Percentiles rank a stretch among this genome's conserved stretches.
Evolutionary conservation across 305 asterid species (phyloP).

Genomic region (Fraxinus latifolia): DNA sequence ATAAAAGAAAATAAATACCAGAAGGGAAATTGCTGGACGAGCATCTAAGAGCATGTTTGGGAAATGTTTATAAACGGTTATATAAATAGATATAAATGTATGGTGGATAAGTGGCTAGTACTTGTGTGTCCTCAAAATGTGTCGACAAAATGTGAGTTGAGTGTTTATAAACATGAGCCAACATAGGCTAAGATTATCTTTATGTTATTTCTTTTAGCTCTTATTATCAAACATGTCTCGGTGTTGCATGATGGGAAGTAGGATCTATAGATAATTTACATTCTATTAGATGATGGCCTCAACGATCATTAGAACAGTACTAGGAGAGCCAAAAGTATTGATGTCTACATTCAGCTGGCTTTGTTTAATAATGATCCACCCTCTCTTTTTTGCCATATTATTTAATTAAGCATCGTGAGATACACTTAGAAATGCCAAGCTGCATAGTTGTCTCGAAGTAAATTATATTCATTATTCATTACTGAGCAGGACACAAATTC

Average conservation of each 20-base stretch:
- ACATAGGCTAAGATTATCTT: background rate
- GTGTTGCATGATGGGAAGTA: background rate
- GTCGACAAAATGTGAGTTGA: background rate
- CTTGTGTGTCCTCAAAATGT: background rate
- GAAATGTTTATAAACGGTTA: background rate
- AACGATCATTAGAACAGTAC: background rate
- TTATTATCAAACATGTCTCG: background rate
- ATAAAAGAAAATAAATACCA: background rate
- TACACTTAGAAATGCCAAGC: background rate
- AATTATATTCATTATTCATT: conserved; percentile 13
- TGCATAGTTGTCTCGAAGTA: background rate
- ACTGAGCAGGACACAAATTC: conserved; percentile 62
- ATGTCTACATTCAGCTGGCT: conserved; percentile 1
- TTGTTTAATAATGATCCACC: conserved; percentile 6
- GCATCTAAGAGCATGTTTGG: background rate
- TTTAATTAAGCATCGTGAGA: conserved; percentile 23
- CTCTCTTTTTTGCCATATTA: conserved; percentile 9
- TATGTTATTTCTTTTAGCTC: background rate
- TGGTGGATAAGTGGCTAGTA: background rate
- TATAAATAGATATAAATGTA: background rate
- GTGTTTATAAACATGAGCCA: background rate
- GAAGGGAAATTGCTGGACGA: background rate
- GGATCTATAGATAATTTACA: conserved; percentile 4
- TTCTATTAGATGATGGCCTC: background rate
- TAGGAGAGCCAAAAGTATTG: conserved; percentile 4